Percentiles rank a stretch among this genome's conserved stretches.
These are phyloP conservation scores for Neurospora sp. DNA, from an alignment of 2,329 filamentous ascomycete genomes.

Conservation along the genomic window DNA sequence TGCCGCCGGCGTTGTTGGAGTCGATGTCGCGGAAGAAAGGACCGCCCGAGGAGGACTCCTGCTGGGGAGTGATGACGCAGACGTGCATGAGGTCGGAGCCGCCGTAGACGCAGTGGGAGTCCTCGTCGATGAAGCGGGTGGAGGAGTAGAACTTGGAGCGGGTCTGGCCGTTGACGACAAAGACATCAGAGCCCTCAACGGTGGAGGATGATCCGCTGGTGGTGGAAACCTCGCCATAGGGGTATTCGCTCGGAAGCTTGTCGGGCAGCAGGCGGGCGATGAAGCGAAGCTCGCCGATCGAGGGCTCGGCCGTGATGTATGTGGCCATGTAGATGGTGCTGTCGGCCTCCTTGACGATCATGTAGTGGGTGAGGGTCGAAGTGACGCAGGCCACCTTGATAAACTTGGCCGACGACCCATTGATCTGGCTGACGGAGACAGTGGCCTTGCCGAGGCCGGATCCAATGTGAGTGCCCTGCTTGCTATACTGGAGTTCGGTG, in stretches of 20 bases:
- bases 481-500: slow-evolving; percentile 46
- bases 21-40: slow-evolving; percentile 60
- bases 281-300: slow-evolving; percentile 52
- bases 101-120: slow-evolving; percentile 51
- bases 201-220: slow-evolving; percentile 39
- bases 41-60: slow-evolving; percentile 54
- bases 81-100: slow-evolving; percentile 40
- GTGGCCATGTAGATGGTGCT: slow-evolving; percentile 52
- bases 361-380: slow-evolving; percentile 53
- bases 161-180: slow-evolving; percentile 50
- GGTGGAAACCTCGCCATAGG: slow-evolving; percentile 45
- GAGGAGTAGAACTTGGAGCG: slow-evolving; percentile 63
- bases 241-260: slow-evolving; percentile 41
- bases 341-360: slow-evolving; percentile 51
- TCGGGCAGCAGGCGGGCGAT: slow-evolving; percentile 49
- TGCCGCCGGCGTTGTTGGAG: slow-evolving; percentile 50
- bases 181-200: slow-evolving; percentile 52
- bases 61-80: slow-evolving; percentile 48
- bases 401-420: slow-evolving; percentile 28
- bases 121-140: slow-evolving; percentile 60
- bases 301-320: slow-evolving; percentile 47
- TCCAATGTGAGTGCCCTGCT: slow-evolving; percentile 44
- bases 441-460: slow-evolving; percentile 50
- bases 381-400: slow-evolving; percentile 54
- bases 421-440: slow-evolving; percentile 37